Evolutionary conservation across 2,329 filamentous ascomycete species (phyloP).

Genomic region (Penicillium thymicola): DNA sequence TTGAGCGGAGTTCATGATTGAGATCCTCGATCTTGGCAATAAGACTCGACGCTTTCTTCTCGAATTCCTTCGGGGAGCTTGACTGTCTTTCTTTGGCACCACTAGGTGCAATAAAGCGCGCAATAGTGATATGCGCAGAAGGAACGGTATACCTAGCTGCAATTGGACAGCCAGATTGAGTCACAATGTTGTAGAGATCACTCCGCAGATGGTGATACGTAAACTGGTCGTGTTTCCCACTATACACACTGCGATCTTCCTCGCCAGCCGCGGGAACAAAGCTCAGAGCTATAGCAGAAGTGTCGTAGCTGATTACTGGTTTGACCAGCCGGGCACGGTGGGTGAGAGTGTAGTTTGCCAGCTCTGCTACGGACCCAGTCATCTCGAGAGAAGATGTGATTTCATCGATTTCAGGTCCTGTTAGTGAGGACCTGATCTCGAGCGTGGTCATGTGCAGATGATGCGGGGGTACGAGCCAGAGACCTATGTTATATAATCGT

Average conservation of each 20-base stretch:
- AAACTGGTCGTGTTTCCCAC: conserved; percentile 59
- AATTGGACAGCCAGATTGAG: conserved; percentile 63
- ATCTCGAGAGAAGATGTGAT: conserved; percentile 59
- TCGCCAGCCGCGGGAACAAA: conserved; percentile 78
- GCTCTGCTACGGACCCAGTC: conserved; percentile 48
- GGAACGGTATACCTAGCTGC: conserved; percentile 82
- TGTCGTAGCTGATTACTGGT: conserved; percentile 79
- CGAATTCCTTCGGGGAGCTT: conserved; percentile 33
- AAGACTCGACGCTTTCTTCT: conserved; percentile 59
- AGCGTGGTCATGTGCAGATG: conserved; percentile 81
- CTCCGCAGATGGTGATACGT: conserved; percentile 88
- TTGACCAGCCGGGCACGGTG: conserved; percentile 75
- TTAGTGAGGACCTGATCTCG: conserved; percentile 79
- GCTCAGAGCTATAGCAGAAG: conserved; percentile 78
- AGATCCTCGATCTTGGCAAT: conserved; percentile 69
- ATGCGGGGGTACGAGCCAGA: conserved; percentile 82
- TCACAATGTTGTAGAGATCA: conserved; percentile 66
- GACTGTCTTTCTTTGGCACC: conserved; percentile 47
- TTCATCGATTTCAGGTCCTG: conserved; percentile 62
- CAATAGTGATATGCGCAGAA: conserved; percentile 85
- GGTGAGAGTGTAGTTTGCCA: conserved; percentile 63
- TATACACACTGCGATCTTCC: conserved; percentile 36
- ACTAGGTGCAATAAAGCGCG: conserved; percentile 67
- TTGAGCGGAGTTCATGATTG: conserved; percentile 68
- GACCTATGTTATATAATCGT: conserved; percentile 47